A percentile compares a stretch with the other conserved stretches of the same genome.
Conservation (phyloP, 2,329 filamentous ascomycete genomes). For the Talaromyces sp. region DNA sequence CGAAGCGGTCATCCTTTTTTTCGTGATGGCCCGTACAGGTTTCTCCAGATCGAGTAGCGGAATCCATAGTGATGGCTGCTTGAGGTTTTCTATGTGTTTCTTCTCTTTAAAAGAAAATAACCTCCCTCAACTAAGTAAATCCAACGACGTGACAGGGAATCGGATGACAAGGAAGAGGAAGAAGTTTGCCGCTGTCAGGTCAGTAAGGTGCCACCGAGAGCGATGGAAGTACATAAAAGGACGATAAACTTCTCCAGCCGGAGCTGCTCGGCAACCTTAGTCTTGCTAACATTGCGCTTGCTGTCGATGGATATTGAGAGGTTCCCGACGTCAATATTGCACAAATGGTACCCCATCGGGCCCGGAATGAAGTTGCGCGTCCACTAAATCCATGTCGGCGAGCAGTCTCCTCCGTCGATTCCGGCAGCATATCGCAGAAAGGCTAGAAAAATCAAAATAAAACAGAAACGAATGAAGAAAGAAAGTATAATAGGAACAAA, state of each 20-base stretch:
- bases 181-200: not conserved
- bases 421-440: not conserved
- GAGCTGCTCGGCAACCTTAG: conserved; percentile 4
- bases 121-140: not conserved
- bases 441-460: not conserved
- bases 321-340: conserved; percentile 13
- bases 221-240: not conserved
- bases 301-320: not conserved
- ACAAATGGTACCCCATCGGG: not conserved
- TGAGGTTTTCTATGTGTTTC: not conserved
- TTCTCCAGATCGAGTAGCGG: not conserved
- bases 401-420: not conserved
- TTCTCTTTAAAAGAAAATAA: not conserved
- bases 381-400: not conserved
- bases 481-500: not conserved
- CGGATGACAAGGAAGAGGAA: not conserved
- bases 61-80: conserved; percentile 3
- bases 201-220: not conserved
- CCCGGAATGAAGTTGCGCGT: conserved; percentile 9
- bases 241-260: conserved; percentile 1
- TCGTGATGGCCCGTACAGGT: conserved; percentile 6
- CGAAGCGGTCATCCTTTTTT: conserved; percentile 12
- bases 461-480: not conserved
- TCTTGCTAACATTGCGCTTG: not conserved
- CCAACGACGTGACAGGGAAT: not conserved